phyloP scores from a whole-genome alignment of 768 basidiomycete genomes.

The Psilocybe cyanescens region DNA sequence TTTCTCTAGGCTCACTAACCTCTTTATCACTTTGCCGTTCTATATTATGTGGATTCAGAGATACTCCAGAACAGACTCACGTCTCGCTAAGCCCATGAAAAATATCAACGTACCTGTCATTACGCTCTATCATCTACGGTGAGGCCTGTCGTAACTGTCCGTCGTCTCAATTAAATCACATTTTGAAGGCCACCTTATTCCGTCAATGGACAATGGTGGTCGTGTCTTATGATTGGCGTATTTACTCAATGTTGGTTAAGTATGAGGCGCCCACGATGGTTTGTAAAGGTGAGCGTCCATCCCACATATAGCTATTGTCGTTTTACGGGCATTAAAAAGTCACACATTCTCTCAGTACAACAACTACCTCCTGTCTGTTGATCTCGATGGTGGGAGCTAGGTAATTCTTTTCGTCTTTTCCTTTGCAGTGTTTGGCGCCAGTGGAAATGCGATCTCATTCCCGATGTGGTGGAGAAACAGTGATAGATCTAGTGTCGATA shows the following conservation, averaged over 20 bases:
- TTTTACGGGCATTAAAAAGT: background rate
- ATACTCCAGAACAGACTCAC: conserved; percentile 34
- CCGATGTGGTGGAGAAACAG: too few relatives aligned
- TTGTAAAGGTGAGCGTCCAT: conserved; percentile 40
- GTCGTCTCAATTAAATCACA: background rate
- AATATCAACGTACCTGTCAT: conserved; percentile 54
- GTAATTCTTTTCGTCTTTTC: conserved; percentile 65
- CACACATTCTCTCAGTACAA: conserved; percentile 51
- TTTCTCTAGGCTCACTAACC: conserved; percentile 41
- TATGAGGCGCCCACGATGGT: conserved; percentile 62
- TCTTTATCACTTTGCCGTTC: conserved; percentile 52
- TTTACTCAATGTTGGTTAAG: conserved; percentile 64
- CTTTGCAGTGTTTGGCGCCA: conserved; percentile 67
- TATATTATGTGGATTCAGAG: conserved; percentile 41
- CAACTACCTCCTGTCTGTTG: conserved; percentile 61
- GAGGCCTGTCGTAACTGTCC: conserved; percentile 7
- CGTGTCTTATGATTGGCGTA: conserved; percentile 56
- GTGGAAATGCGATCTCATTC: conserved; percentile 31
- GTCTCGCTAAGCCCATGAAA: conserved; percentile 35
- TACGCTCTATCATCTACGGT: conserved; percentile 39
- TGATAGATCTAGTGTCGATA: too few relatives aligned
- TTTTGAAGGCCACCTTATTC: conserved; percentile 45
- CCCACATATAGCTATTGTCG: background rate
- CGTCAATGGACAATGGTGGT: conserved; percentile 60
- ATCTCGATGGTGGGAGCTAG: conserved; percentile 64